phyloP scores from a whole-genome alignment of 1,284 basidiomycete species.

The Trametes polyzona region DNA sequence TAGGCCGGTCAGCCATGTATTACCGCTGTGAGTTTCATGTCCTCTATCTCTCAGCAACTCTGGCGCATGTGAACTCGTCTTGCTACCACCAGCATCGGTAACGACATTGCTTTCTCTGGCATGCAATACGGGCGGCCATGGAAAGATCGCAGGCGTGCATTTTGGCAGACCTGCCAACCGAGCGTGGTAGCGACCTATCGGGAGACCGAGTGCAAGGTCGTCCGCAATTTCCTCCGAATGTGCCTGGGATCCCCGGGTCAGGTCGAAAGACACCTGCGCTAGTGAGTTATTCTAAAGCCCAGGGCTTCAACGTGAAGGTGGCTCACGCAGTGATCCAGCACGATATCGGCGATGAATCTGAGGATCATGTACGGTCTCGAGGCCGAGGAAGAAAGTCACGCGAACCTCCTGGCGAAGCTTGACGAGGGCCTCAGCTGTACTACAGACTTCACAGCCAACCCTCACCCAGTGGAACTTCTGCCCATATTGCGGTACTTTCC shows the following conservation, averaged over 20 bases:
- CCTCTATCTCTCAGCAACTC: background rate
- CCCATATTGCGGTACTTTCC: constrained; percentile 29
- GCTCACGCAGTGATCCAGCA: background rate
- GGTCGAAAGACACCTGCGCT: constrained; percentile 11
- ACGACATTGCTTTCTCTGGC: constrained; percentile 14
- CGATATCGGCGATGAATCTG: constrained; percentile 8
- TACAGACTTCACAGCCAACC: background rate
- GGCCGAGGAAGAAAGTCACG: constrained; percentile 3
- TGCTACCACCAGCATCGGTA: background rate
- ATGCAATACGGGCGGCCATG: constrained; percentile 29
- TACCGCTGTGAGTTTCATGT: background rate
- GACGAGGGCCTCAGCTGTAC: background rate
- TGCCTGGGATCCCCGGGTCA: background rate
- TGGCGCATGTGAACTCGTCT: background rate
- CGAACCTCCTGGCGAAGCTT: background rate
- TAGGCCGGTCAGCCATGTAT: constrained; percentile 2
- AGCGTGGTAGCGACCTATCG: background rate
- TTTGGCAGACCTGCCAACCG: constrained; percentile 25
- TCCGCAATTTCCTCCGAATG: constrained; percentile 6
- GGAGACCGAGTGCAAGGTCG: background rate
- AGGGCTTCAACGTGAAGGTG: background rate
- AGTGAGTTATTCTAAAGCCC: constrained; percentile 6
- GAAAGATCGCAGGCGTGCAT: constrained; percentile 22
- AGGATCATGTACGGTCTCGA: constrained; percentile 15
- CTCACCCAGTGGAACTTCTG: constrained; percentile 19